These are phyloP conservation scores for Cadophora sp. DNA, from an alignment of 2,329 filamentous ascomycete species.

Conservation along the genomic window DNA sequence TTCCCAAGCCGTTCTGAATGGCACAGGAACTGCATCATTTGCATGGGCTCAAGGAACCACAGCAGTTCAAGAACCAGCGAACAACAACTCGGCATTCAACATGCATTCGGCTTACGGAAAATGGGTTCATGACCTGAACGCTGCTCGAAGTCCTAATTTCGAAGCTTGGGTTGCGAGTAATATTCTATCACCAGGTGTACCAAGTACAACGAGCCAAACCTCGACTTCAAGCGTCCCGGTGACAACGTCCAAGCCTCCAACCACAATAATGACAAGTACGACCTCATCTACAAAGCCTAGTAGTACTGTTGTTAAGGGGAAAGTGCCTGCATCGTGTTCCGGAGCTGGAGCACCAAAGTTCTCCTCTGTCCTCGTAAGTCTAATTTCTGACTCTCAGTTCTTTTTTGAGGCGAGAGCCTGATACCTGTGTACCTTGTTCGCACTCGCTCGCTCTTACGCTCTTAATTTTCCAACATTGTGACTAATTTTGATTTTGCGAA, in stretches of 20 bases:
- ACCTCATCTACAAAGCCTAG: constrained; percentile 3
- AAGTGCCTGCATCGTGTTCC: constrained; percentile 29
- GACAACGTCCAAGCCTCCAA: constrained; percentile 10
- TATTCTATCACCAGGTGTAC: constrained; percentile 11
- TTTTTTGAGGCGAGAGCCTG: too few relatives aligned
- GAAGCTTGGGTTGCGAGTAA: constrained; percentile 30
- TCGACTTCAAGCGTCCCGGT: neutral
- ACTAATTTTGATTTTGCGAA: constrained; percentile 17
- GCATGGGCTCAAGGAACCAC: constrained; percentile 33
- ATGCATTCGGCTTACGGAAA: constrained; percentile 30
- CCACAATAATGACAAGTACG: constrained; percentile 16
- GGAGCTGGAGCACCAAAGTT: constrained; percentile 26
- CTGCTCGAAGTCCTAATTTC: constrained; percentile 34
- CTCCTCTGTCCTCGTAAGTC: constrained; percentile 24
- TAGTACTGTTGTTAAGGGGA: constrained; percentile 2
- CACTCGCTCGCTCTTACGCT: too few relatives aligned
- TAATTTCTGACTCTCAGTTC: constrained; percentile 11
- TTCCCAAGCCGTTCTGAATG: constrained; percentile 25
- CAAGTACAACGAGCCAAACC: constrained; percentile 8
- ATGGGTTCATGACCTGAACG: constrained; percentile 35
- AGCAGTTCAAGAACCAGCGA: constrained; percentile 30
- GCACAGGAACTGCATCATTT: constrained; percentile 30
- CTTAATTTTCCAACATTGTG: too few relatives aligned
- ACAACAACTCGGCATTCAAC: constrained; percentile 32
- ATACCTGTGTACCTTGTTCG: constrained; percentile 5